Base-by-base conservation (phyloP, 2,329 filamentous ascomycete genomes). In the Penicillium griseofulvum region DNA sequence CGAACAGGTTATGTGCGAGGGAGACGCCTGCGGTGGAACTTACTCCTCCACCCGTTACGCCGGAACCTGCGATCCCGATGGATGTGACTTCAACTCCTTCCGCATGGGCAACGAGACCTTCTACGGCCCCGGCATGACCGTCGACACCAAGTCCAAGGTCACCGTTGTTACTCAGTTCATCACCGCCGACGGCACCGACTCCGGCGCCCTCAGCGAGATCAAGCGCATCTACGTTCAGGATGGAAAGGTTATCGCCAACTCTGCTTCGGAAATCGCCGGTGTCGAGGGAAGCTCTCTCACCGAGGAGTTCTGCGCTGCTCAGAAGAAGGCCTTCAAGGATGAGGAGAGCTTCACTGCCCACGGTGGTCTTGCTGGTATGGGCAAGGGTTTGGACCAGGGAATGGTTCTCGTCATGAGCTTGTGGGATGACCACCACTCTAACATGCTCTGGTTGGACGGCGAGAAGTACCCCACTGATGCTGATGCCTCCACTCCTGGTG, bases 401-500 rank as follows among this genome's bases (percentile, higher is more conserved):
- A 85, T 87, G 82, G 85, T 87, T 36, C 78, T 88, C 14, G 84
- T 87, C 62, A 79, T 88, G 78, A 71, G 66, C 51, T 58, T 75
- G 54, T 86, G 84, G 84, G 83, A 88, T 67, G 87, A 89, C 74
- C 82, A 88, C 73, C 73, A 81, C 56, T 75, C 82, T 66, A 81
- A 87, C 75, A 90, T 90, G 87, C 81, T 87, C 66, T 90, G 88
- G 88, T 82, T 91, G 65, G 87, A 90, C 77, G 83, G 82, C 57
- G 81, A 76, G 31, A 31, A 3, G 69, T 87, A 82, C 77, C 86
- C 87, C 46, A 76, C 77, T 57, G 66, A 69, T 54, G 71, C 64
- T 34, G 68, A 74, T 58, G 65, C 74, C 29, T 77, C 75, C 49
- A 60, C 57, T 2, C 76, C 76, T 29, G 84, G 84, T 61, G 71